Percentiles rank a stretch among this genome's conserved stretches.
Evolutionary conservation across 495 filamentous ascomycete genomes (phyloP).

Genomic region (Neurospora cerealis): DNA sequence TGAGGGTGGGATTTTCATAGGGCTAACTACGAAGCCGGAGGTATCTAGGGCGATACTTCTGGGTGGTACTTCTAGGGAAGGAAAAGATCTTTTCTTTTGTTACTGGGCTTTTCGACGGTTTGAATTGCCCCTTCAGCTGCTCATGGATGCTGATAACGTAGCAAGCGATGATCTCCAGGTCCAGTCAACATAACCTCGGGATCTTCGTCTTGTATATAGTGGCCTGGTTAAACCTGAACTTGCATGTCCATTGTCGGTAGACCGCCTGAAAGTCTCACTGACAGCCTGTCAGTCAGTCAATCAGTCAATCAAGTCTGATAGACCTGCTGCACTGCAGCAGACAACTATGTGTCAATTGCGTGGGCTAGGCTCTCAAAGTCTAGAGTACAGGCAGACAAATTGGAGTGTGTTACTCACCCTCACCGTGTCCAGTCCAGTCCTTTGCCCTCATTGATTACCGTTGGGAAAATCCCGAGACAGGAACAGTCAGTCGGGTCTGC

Average conservation of each 20-base stretch:
- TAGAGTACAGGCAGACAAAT: neutral
- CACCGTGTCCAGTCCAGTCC: neutral
- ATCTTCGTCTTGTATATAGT: neutral
- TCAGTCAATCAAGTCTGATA: neutral
- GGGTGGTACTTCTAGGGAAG: neutral
- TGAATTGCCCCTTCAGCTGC: neutral
- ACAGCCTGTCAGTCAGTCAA: neutral
- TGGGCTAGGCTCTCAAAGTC: neutral
- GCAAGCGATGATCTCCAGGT: no score
- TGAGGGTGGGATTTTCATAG: neutral
- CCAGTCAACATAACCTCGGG: neutral
- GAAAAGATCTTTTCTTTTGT: neutral
- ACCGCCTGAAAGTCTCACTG: neutral
- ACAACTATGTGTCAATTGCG: neutral
- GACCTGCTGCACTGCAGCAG: neutral
- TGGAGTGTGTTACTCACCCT: neutral
- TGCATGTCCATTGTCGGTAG: neutral
- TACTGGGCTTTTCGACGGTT: no score
- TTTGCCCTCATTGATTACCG: neutral
- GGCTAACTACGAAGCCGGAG: neutral
- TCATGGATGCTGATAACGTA: neutral
- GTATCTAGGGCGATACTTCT: neutral
- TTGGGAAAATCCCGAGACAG: neutral
- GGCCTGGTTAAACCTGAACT: neutral
- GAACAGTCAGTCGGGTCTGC: neutral